Conservation (phyloP, 1,284 basidiomycete species). For the Uromyces viciae-fabae region DNA sequence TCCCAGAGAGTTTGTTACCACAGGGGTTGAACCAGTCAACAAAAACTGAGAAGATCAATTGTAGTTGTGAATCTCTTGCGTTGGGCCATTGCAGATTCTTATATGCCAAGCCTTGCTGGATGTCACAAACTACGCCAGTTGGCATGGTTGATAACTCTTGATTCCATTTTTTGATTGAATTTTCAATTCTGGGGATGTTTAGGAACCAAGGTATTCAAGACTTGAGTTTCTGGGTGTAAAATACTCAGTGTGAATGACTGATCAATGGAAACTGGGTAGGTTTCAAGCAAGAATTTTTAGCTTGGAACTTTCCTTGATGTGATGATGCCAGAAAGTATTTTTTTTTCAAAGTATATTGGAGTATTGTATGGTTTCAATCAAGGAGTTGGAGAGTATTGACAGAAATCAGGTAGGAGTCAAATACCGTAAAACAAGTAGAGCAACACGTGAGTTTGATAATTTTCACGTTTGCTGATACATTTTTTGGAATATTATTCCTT, state of each 20-base stretch:
- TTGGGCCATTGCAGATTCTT: not conserved
- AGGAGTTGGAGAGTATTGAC: not conserved
- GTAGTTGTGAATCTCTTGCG: not conserved
- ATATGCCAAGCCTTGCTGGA: not conserved
- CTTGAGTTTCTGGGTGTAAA: not conserved
- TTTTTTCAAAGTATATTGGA: not conserved
- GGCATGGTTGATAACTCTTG: not conserved
- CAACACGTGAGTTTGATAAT: not conserved
- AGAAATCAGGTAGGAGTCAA: not conserved
- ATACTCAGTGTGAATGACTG: not conserved
- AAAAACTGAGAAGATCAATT: slow-evolving; percentile 5
- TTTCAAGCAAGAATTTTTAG: not conserved
- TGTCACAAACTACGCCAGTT: not conserved
- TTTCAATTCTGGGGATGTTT: not conserved
- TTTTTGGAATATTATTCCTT: too few species aligned
- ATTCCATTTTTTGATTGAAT: not conserved
- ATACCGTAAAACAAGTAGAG: slow-evolving; percentile 7
- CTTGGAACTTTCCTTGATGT: slow-evolving; percentile 17
- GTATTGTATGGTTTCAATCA: not conserved
- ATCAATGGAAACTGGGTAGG: not conserved
- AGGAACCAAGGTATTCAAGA: slow-evolving; percentile 2
- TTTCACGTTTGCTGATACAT: too few species aligned
- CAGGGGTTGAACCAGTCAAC: slow-evolving; percentile 30
- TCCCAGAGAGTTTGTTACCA: slow-evolving; percentile 17
- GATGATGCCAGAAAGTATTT: not conserved